Base-by-base conservation (phyloP, 2,329 filamentous ascomycete species). In the Aspergillus quadricinctus region DNA sequence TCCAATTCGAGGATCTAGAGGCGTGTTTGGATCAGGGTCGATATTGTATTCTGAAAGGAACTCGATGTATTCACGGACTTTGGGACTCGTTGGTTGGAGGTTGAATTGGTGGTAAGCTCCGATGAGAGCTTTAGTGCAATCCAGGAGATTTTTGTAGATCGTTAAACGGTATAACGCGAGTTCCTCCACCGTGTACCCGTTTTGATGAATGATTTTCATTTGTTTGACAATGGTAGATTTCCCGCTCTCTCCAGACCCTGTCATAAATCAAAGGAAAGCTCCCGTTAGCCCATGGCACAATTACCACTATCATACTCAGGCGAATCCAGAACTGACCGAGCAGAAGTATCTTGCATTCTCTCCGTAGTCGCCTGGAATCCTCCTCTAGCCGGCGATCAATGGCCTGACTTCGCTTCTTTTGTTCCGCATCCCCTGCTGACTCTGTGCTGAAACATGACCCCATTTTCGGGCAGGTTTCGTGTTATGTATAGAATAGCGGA, bases 121-220 rank as follows among this genome's bases (percentile, higher is more conserved):
- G 65, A 97, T 92, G 61, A 99, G 84, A 51, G 92, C 89, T 72
- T 96, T 97, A 64, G 92, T 90, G 80, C 94, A 99, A 77, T 99
- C 94, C 65, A 97, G 84, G 58, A 99, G 82, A 74, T 99, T 99
- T 78, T 99, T 99, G 81, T 96, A 99, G 58, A 99, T 92, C 35
- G 94, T 97, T 60, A 96, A 85, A 57, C 94, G 89, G 79, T 97
- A 97, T 72, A 96, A 88, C 68, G 89, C 89, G 50, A 97, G 82
- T 76, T 99, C 94, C 68, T 97, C 93, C 64, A 91, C 86, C 10
- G 90, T 92, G 77, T 99, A 99, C 59, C 94, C 94, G 77, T 97
- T 96, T 69, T 97, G 88, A 72, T 99, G 94, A 70, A 99, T 97
- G 67, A 99, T 99, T 78, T 97, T 99, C 94, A 99, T 99, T 81